These are phyloP conservation scores for Tetrastigma voinierianum DNA, from an alignment of 164 flowering plant species.

Conservation along the genomic window DNA sequence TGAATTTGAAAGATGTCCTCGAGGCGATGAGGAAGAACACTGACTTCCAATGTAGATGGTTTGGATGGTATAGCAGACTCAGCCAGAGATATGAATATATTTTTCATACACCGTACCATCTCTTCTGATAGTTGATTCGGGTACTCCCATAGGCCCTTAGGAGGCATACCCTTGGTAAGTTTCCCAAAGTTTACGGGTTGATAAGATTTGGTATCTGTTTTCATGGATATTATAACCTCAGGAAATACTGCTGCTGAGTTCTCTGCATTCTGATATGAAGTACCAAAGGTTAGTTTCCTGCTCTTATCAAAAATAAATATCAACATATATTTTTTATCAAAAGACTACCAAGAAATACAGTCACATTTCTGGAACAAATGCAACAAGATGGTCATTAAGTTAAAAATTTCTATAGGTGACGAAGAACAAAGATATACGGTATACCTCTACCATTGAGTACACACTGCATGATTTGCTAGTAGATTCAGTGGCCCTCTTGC, in stretches of 20 bases:
- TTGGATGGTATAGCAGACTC: conserved; percentile 49
- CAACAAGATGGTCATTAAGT: not conserved
- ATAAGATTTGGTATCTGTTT: conserved; percentile 14
- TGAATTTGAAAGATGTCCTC: conserved; percentile 48
- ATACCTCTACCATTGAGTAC: conserved; percentile 24
- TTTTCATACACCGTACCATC: conserved; percentile 83
- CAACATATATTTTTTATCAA: no score
- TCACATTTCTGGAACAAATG: no score
- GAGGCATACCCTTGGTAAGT: conserved; percentile 31
- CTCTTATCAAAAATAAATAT: not conserved
- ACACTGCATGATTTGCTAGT: conserved; percentile 17
- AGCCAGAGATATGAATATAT: conserved; percentile 66
- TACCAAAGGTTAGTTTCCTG: conserved; percentile 7
- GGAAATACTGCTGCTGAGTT: conserved; percentile 7
- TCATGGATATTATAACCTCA: conserved; percentile 16
- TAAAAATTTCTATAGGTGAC: not conserved
- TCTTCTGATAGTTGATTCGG: conserved; percentile 76
- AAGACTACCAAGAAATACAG: no score
- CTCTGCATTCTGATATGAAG: conserved; percentile 29
- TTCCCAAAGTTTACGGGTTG: conserved; percentile 23
- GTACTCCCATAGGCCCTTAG: conserved; percentile 52
- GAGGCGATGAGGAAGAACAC: conserved; percentile 42
- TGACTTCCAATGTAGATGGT: conserved; percentile 29
- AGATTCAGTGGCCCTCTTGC: conserved; percentile 19
- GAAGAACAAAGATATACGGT: not conserved